Evolutionary conservation across 2,329 filamentous ascomycete species (phyloP), one percentile per base, ranked within the genome.

Genomic region (Arthrobotrys musiformis): DNA sequence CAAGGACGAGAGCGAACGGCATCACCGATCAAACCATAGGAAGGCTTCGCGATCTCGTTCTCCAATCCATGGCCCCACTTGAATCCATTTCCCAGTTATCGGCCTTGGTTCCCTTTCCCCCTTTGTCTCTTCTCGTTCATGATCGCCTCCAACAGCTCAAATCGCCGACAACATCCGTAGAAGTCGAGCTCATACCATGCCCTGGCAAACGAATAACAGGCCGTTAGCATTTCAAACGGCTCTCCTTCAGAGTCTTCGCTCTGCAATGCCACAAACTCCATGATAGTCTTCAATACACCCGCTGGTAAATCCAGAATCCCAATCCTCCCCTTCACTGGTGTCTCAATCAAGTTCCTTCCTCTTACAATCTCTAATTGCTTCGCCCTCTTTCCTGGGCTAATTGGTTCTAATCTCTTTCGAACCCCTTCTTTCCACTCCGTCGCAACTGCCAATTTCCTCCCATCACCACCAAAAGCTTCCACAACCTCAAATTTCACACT

Each of bases 401-500:
- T 42, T 24, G 58, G 54, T 17, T 46, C 15, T 40, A 72, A 6
- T 19, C 68, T 37, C 37, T 19, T 17, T 15, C 22, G 24, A 8
- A 46, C 28, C 13, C 30, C 44, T 9, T 58, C 30, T 28, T 56
- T 52, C 40, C 58, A 63, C 26, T 72, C 68, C 17, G 58, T 72
- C 13, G 68, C 68, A 72, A 46, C 52, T 44, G 62, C 48, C 52
- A 35, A 37, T 35, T 64, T 58, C 26, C 68, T 52, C 13, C 17
- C 58, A 30, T 72, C 24, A 5, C 44, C 58, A 26, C 35, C 26
- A 26, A 72, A 72, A 17, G 58, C 35, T 26, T 72, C 30, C n/a
- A 72, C 58, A 17, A 72, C 68, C 46, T 61, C 62, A 58, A 72
- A 72, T 17, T 28, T 42, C 48, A 58, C 48, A 58, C 58, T 72